Percentiles rank a stretch among this genome's conserved stretches.
Conservation (phyloP, 2,329 filamentous ascomycete genomes). For the Chaetomiaceae sp. region DNA sequence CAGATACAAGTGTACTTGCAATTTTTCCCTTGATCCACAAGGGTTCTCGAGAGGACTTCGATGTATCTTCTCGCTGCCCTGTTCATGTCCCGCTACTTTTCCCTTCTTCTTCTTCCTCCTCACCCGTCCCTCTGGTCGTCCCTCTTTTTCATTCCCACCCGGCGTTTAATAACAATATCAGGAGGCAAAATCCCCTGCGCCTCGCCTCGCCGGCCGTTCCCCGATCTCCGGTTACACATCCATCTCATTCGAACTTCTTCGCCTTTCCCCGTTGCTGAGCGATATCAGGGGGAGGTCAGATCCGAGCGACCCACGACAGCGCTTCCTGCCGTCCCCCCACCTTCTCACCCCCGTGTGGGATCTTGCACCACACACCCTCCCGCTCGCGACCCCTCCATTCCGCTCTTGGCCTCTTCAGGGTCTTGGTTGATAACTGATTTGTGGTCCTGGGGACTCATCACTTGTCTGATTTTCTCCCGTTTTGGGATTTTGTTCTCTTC, state of each 20-base stretch:
- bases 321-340: conserved; percentile 18
- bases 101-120: neutral
- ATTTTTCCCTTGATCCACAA: neutral
- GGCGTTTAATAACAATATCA: conserved; percentile 6
- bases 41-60: neutral
- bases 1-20: conserved; percentile 13
- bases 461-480: conserved; percentile 8
- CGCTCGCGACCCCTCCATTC: conserved; percentile 7
- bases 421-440: conserved; percentile 14
- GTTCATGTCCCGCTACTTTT: conserved; percentile 20
- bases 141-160: neutral
- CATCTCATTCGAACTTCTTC: neutral
- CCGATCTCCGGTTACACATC: neutral
- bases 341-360: conserved; percentile 11
- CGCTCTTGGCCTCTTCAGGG: conserved; percentile 13
- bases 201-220: conserved; percentile 8
- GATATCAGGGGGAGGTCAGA: conserved; percentile 2
- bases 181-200: conserved; percentile 14
- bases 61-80: conserved; percentile 14
- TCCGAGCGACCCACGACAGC: conserved; percentile 15
- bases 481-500: conserved; percentile 5
- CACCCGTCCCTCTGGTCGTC: neutral
- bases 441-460: conserved; percentile 23
- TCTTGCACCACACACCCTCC: conserved; percentile 14
- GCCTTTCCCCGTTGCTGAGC: neutral